Evolutionary conservation across 2,329 filamentous ascomycete species (phyloP).

Genomic region (Aureobasidium sp.): DNA sequence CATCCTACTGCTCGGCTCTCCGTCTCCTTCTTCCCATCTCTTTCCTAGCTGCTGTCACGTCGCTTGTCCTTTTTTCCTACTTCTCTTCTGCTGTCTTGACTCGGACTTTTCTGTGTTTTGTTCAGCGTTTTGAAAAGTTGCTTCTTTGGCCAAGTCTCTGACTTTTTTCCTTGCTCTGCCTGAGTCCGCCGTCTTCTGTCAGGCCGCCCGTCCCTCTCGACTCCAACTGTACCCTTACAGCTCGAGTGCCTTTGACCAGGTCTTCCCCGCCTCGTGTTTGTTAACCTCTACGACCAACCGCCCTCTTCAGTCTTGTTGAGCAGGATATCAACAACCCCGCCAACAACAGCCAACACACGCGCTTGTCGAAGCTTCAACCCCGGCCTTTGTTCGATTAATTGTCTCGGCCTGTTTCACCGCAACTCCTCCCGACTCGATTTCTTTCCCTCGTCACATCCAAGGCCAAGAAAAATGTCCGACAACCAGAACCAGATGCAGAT

Average conservation of each 20-base stretch:
- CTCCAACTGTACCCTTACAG: not conserved
- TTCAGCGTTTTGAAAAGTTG: not conserved
- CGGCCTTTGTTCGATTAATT: constrained; percentile 11
- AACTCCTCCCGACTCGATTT: not conserved
- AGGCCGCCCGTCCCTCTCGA: not conserved
- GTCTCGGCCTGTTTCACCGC: constrained; percentile 10
- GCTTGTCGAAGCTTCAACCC: constrained; percentile 8
- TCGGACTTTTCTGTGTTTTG: not conserved
- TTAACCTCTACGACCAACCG: not conserved
- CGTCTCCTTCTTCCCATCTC: constrained; percentile 17
- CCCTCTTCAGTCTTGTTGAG: not conserved
- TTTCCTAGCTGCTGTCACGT: constrained; percentile 6
- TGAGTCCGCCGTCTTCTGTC: constrained; percentile 27
- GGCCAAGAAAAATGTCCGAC: constrained; percentile 62
- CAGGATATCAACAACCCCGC: not conserved
- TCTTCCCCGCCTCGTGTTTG: not conserved
- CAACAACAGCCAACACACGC: not conserved
- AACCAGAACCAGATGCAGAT: constrained; percentile 58
- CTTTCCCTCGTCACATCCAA: not conserved
- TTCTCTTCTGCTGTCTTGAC: not conserved
- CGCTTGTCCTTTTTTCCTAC: not conserved
- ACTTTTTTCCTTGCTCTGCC: constrained; percentile 23
- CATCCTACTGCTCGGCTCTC: constrained; percentile 22
- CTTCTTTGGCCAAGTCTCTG: constrained; percentile 9
- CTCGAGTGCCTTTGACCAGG: not conserved